Evolutionary conservation across 352 stramenopile species (phyloP).

Genomic region (Phytophthora pluvialis): DNA sequence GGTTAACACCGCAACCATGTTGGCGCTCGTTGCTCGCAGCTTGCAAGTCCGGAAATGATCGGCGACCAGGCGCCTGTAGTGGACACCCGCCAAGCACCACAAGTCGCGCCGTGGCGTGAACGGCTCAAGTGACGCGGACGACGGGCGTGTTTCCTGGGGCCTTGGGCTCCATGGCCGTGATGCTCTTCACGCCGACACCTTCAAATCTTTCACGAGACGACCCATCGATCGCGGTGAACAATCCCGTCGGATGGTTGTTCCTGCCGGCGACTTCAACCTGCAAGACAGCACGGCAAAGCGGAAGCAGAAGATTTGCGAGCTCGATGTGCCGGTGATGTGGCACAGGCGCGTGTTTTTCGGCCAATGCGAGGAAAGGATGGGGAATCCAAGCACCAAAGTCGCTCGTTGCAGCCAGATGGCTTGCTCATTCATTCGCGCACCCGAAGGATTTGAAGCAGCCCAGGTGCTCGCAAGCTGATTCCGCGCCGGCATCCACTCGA

Average conservation of each 20-base stretch:
- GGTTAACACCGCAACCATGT: conserved; percentile 17
- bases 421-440: no score
- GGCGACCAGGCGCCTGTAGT: conserved; percentile 13
- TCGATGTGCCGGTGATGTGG: no score
- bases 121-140: conserved; percentile 23
- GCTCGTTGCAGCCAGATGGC: no score
- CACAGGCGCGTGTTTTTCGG: no score
- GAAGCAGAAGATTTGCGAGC: no score
- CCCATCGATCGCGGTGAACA: conserved; percentile 10
- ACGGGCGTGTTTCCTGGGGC: conserved; percentile 1
- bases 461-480: no score
- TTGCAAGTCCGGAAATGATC: conserved; percentile 24
- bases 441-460: no score
- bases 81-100: conserved; percentile 17
- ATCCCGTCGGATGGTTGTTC: conserved; percentile 13
- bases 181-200: conserved; percentile 13
- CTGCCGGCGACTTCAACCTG: neutral
- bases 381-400: no score
- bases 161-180: neutral
- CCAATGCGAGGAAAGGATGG: no score
- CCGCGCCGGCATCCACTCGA: no score
- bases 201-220: conserved; percentile 26
- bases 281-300: no score
- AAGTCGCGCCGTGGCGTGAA: conserved; percentile 10
- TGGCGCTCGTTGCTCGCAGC: neutral